Base-by-base conservation (phyloP, 441 rosid genomes). In the Arabidopsis lyrata region DNA sequence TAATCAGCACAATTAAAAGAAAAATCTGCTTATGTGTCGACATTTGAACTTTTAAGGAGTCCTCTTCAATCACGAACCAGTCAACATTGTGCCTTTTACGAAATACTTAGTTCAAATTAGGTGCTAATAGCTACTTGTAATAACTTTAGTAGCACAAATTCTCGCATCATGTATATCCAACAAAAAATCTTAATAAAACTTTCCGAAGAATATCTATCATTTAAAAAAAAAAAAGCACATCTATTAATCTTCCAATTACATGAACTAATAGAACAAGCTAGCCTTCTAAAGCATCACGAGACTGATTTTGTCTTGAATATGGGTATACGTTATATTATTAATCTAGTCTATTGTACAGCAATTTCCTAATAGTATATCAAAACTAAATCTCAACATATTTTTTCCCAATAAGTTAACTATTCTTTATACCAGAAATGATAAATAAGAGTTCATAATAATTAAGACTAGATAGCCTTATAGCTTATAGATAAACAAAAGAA, bases 11-110 rank as follows among this genome's bases (percentile, higher is more conserved):
- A 61, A 16, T 5, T 16, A 49, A 27, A 60, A 49, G 14, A 47
- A 38, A 44, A 27, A 2, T 29, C 5, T 62, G 53, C 38, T 32
- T 61, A 1, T 47, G 58, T 75, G 64, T 75, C 74, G 62, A 20
- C 24, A 22, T 61, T 35, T 24, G 2, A 69, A n/a, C 12, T 48
- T 36, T 39, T 48, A 64, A 70, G 15, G 7, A 70, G 76, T 76
- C 67, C 57, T 70, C 44, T 76, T 76, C 76, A 63, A 2, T 76
- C 70, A 63, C 45, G 1, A 70, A 63, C 55, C 71, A 63, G 59
- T 70, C 76, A 63, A 63, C 76, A 70, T 64, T 77, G 47, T 47
- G 49, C 11, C 72, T 67, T 64, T 57, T 56, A 76, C 48, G 31
- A 76, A 56, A 70, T 58, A 57, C 9, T 29, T 29, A 18, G 45